Evolutionary conservation across 768 basidiomycete genomes (phyloP), one percentile per base, ranked within the genome.

Genomic region (Lentinula guzmanii): DNA sequence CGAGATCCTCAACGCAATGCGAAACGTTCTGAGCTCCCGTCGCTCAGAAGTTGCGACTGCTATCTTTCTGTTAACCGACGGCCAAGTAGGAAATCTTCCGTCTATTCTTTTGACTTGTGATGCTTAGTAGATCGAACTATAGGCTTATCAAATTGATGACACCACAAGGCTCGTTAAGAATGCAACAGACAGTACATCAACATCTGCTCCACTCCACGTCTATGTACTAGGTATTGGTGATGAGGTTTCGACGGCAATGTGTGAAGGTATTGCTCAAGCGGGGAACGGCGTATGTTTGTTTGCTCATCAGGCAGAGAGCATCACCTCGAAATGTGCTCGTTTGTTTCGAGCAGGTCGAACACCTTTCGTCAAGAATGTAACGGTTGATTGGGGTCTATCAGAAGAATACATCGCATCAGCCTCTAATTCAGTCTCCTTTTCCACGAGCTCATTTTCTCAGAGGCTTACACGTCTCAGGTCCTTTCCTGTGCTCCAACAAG

Each of bases 41-140:
- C 67, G 64, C 7, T 52, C 18, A 8, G 62, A 67, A 33, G 73
- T 76, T 1, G 75, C 85, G 1, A 81, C 82, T 0, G 77, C 72
- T 7, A 68, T 85, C 7, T 85, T 87, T 62, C 68, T 87, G 13
- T 71, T 88, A 34, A 88, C 86, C 1, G 86, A 86, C 61, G 86
- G 86, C 16, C 69, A 78, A 55, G 77, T 83, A 31, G 1, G 73
- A 48, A 62, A 70, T 7, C 21, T 2, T 21, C 13, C 7, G 13
- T 15, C 37, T 28, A 28, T 4, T 54, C 21, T 39, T 7, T 16
- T 48, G 28, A 39, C 31, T 35, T 9, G 52, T 18, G 24, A 56
- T 56, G 33, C 34, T 54, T 28, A 24, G 15, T 43, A 16, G 42
- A 8, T 18, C 18, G 48, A 24, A 16, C 24, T 48, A 35, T 52